Percentiles rank a stretch among this genome's conserved stretches.
Conservation (phyloP, 345 rosid species). For the Pistacia integerrima region DNA sequence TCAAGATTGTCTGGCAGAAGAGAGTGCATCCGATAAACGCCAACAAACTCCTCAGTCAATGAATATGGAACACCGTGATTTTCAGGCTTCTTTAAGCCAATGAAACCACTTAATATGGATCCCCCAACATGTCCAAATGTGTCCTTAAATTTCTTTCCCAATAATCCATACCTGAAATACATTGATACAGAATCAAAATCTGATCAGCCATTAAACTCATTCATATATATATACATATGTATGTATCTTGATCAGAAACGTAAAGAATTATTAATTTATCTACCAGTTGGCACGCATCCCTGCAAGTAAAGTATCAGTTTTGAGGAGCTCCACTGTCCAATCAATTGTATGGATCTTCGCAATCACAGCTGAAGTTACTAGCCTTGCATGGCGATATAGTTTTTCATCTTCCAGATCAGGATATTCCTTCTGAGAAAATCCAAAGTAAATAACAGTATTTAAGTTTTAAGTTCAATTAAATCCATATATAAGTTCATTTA, state of each 20-base stretch:
- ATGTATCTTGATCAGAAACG: too few species aligned
- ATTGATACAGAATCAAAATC: too few species aligned
- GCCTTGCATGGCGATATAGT: constrained; percentile 48
- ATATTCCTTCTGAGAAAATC: constrained; percentile 34
- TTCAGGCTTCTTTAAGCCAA: constrained; percentile 46
- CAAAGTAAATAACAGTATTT: neutral
- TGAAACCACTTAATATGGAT: constrained; percentile 44
- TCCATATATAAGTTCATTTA: too few species aligned
- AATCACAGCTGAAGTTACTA: constrained; percentile 63
- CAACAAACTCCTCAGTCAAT: constrained; percentile 61
- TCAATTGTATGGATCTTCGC: constrained; percentile 73
- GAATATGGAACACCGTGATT: constrained; percentile 69
- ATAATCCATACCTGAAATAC: constrained; percentile 48
- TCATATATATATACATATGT: too few species aligned
- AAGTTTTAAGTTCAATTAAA: too few species aligned
- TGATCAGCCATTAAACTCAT: too few species aligned
- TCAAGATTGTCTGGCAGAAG: constrained; percentile 51
- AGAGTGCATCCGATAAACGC: constrained; percentile 63
- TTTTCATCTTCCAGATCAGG: constrained; percentile 47
- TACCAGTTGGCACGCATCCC: constrained; percentile 67
- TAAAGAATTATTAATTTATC: neutral
- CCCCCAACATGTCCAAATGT: constrained; percentile 53
- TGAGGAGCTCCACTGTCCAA: constrained; percentile 71
- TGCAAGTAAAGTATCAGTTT: constrained; percentile 52
- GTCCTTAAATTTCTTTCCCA: constrained; percentile 68